Evolutionary conservation across 306 rosid genomes (phyloP).

Genomic region (Benincasa hispida): DNA sequence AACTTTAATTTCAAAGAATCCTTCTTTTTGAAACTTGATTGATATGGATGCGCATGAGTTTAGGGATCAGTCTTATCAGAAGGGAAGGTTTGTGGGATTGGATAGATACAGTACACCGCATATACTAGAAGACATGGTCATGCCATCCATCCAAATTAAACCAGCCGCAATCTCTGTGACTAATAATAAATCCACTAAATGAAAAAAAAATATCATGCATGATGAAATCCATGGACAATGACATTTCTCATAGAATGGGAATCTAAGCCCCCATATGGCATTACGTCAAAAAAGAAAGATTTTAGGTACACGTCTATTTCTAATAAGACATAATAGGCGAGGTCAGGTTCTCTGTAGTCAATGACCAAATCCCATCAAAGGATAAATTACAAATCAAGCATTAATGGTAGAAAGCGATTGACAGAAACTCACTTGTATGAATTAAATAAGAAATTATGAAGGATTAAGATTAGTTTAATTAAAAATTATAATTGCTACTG

Average conservation of each 20-base stretch:
- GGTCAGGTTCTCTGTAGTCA: not conserved
- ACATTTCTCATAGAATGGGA: not conserved
- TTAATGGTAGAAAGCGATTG: not conserved
- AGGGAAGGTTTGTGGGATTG: not conserved
- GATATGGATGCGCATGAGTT: not conserved
- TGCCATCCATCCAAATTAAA: not conserved
- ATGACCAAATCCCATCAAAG: conserved; percentile 3
- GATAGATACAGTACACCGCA: not conserved
- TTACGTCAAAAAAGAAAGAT: not conserved
- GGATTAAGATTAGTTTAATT: not conserved
- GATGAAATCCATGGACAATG: not conserved
- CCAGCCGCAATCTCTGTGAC: not conserved
- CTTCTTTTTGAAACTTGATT: not conserved
- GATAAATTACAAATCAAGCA: not conserved
- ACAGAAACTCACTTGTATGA: not conserved
- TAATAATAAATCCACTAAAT: not conserved
- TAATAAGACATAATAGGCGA: not conserved
- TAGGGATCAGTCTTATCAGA: not conserved
- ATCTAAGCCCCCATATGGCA: not conserved
- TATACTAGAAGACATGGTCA: not conserved
- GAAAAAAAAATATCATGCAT: not conserved
- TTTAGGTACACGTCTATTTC: not conserved
- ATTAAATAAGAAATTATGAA: not conserved
- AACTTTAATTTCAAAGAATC: not conserved
- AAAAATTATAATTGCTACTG: not conserved